Conservation (phyloP, 1,284 basidiomycete genomes). For the Meripilus lineatus region DNA sequence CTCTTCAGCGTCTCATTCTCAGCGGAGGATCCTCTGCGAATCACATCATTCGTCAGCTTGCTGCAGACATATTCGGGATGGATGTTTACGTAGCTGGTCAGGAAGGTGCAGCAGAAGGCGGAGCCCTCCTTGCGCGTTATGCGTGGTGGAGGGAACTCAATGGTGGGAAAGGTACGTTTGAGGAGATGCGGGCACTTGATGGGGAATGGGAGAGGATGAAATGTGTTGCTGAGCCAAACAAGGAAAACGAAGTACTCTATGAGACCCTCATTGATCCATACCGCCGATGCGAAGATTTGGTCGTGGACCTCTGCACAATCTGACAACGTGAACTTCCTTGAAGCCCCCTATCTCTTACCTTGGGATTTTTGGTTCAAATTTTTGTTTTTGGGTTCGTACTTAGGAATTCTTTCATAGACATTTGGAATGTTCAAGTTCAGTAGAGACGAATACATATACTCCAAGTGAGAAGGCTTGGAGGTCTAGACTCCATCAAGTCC, state of each 20-base stretch:
- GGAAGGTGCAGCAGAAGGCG: constrained; percentile 69
- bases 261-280: constrained; percentile 32
- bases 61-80: constrained; percentile 77
- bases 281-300: constrained; percentile 34
- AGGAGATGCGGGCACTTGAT: constrained; percentile 52
- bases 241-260: constrained; percentile 26
- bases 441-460: too few relatives aligned
- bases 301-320: constrained; percentile 29
- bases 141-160: constrained; percentile 57
- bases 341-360: too few relatives aligned
- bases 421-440: too few relatives aligned
- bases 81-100: constrained; percentile 64
- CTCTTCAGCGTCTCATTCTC: constrained; percentile 66
- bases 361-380: too few relatives aligned
- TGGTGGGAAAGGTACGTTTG: constrained; percentile 46
- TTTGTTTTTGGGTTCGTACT: too few relatives aligned
- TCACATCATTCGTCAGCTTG: constrained; percentile 66
- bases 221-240: constrained; percentile 56
- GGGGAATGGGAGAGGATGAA: constrained; percentile 43
- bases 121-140: constrained; percentile 64
- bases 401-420: too few relatives aligned
- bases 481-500: too few relatives aligned
- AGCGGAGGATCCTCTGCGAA: constrained; percentile 83
- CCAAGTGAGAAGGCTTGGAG: too few relatives aligned
- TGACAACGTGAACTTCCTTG: too few relatives aligned